Evolutionary conservation across 2,329 filamentous ascomycete species (phyloP).

Genomic region (Sporothrix schenckii): DNA sequence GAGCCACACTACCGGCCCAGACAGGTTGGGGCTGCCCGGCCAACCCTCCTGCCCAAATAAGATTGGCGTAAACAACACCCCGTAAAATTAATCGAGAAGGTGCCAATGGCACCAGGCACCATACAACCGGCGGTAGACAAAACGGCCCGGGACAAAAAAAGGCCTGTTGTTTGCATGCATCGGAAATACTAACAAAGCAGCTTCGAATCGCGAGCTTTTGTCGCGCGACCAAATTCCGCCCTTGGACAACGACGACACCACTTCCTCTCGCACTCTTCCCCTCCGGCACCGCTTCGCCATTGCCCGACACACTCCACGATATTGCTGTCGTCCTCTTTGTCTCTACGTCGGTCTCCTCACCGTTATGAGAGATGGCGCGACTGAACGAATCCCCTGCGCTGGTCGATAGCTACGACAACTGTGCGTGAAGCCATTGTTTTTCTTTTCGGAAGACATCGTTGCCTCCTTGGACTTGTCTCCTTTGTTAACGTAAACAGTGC

Average conservation of each 20-base stretch:
- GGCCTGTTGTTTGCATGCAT: slow-evolving; percentile 21
- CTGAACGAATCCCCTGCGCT: slow-evolving; percentile 74
- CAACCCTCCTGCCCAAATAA: slow-evolving; percentile 34
- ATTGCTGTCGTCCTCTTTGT: slow-evolving; percentile 31
- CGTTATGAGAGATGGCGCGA: slow-evolving; percentile 68
- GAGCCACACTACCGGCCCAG: slow-evolving; percentile 32
- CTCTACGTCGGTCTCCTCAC: slow-evolving; percentile 20
- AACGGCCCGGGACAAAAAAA: slow-evolving; percentile 16
- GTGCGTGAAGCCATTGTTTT: slow-evolving; percentile 53
- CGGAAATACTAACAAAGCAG: slow-evolving; percentile 24
- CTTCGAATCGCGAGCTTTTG: slow-evolving; percentile 1
- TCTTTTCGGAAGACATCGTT: background rate
- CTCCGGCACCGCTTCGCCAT: background rate
- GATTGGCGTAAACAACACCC: slow-evolving; percentile 34
- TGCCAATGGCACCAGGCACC: slow-evolving; percentile 26
- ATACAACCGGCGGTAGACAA: slow-evolving; percentile 14
- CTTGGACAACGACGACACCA: background rate
- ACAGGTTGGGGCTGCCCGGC: slow-evolving; percentile 34
- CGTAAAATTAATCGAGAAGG: slow-evolving; percentile 29
- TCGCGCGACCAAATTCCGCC: slow-evolving; percentile 3
- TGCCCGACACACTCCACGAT: slow-evolving; percentile 24
- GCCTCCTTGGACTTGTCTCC: background rate
- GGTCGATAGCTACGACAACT: slow-evolving; percentile 69
- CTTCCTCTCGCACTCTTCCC: background rate
- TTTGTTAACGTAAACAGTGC: slow-evolving; percentile 56